Conservation (phyloP, 2,329 filamentous ascomycete species). For the Arthrobotrys musiformis region DNA sequence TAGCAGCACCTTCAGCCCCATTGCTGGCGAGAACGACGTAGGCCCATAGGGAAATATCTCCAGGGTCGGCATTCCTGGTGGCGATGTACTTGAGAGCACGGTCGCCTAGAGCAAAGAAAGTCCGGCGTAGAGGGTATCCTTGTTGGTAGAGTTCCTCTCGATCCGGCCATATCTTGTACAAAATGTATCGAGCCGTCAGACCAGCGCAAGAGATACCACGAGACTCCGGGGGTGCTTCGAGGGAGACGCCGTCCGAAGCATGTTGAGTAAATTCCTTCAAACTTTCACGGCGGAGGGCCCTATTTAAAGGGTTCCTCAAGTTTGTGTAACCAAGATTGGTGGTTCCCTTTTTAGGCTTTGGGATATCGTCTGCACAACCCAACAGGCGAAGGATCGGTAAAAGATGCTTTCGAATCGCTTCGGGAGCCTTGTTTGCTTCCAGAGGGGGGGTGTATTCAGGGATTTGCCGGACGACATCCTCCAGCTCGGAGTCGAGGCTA, state of each 20-base stretch:
- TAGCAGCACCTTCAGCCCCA: slow-evolving; percentile 27
- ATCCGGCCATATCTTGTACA: slow-evolving; percentile 41
- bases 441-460: neutral
- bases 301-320: slow-evolving; percentile 16
- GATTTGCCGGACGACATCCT: neutral
- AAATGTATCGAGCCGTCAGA: slow-evolving; percentile 34
- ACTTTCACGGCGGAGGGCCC: slow-evolving; percentile 37
- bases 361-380: slow-evolving; percentile 48
- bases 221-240: neutral
- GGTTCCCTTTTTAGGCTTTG: slow-evolving; percentile 36
- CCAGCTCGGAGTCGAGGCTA: neutral
- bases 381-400: slow-evolving; percentile 48
- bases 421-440: neutral
- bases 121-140: slow-evolving; percentile 32
- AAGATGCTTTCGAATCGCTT: slow-evolving; percentile 30
- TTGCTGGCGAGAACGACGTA: slow-evolving; percentile 35
- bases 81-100: slow-evolving; percentile 24
- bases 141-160: slow-evolving; percentile 21
- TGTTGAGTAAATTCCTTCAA: neutral
- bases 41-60: slow-evolving; percentile 32
- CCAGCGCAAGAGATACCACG: slow-evolving; percentile 38
- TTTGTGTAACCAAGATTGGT: slow-evolving; percentile 49
- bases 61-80: slow-evolving; percentile 23
- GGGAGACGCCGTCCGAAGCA: neutral
- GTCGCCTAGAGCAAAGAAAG: slow-evolving; percentile 4